Evolutionary conservation across 176 grass and related monocot species (phyloP), one percentile per base, ranked within the genome.

Genomic region (Neostapfia colusana): DNA sequence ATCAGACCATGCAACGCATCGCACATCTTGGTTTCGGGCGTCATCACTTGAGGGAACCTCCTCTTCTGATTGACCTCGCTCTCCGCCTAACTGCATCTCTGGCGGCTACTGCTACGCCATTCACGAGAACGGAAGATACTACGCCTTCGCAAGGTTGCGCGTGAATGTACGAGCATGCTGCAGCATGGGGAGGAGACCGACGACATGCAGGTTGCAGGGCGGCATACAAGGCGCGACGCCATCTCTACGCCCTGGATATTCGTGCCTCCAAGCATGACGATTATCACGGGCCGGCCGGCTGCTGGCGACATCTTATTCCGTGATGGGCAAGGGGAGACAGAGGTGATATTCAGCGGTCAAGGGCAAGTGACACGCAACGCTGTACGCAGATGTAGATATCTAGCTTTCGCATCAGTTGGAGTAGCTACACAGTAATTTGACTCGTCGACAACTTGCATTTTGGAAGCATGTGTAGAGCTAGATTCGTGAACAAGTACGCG

Each of bases 221-320:
- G 24, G 5, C 56, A 56, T 57, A 24, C 28, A 11, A 17, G 18
- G 61, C 6, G 55, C 16, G 17, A 57, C 53, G 66, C 36, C 65
- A 35, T 70, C 53, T 70, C 78, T 15, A 43, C 3, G 2, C 40
- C 31, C 54, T 1, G 46, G 58, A 62, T 48, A 63, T 39, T 63
- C 73, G 13, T 2, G 27, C 43, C 6, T 48, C 59, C 63, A 79
- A 14, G 48, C 31, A 67, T 5, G 62, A 40, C 31, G 36, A 5
- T 42, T 5, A 7, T 13, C n/a, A 24, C 65, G 23, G 39, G 11
- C 25, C 57, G 40, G n/a, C n/a, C n/a, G n/a, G n/a, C n/a, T n/a
- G 42, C 20, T 17, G 23, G 12, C 51, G 40, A 75, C 73, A 76
- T 76, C 63, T 48, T 76, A 76, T 63, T 76, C 73, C 73, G 57